Conservation (phyloP, 2,329 filamentous ascomycete species). For the Ophiobolus disseminans region DNA sequence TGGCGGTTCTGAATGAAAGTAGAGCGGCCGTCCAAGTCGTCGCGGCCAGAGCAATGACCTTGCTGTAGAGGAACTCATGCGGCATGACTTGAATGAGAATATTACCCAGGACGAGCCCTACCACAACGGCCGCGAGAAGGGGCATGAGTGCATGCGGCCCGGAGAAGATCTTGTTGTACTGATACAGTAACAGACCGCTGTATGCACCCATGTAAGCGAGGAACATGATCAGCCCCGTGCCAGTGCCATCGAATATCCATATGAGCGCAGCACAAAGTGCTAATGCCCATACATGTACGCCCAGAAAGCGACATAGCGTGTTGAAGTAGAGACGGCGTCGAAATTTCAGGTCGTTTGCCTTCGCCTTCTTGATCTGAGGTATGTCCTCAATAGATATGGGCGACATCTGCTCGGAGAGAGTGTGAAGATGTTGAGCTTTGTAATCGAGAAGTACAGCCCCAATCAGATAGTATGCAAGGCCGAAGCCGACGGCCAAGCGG, state of each 20-base stretch:
- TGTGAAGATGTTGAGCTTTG: conserved; percentile 60
- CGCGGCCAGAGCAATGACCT: conserved; percentile 57
- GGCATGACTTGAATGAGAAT: conserved; percentile 51
- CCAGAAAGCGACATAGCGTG: conserved; percentile 58
- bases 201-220: conserved; percentile 58
- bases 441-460: conserved; percentile 64
- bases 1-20: conserved; percentile 57
- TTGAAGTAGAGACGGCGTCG: conserved; percentile 60
- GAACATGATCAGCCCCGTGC: conserved; percentile 58
- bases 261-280: conserved; percentile 58
- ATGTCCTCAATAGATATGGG: conserved; percentile 51
- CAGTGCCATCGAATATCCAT: conserved; percentile 59
- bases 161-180: conserved; percentile 58
- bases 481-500: conserved; percentile 60
- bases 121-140: conserved; percentile 53
- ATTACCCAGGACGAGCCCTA: conserved; percentile 58
- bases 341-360: conserved; percentile 55
- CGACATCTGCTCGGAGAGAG: conserved; percentile 52
- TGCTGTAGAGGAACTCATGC: conserved; percentile 51
- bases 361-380: conserved; percentile 53
- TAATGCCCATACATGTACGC: conserved; percentile 61
- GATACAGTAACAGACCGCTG: conserved; percentile 62
- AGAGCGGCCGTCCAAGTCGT: conserved; percentile 62
- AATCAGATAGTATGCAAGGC: conserved; percentile 64
- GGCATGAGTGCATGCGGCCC: conserved; percentile 58